These are phyloP conservation scores for Leishmania braziliensis DNA, from an alignment of 208 protist species.

Conservation along the genomic window DNA sequence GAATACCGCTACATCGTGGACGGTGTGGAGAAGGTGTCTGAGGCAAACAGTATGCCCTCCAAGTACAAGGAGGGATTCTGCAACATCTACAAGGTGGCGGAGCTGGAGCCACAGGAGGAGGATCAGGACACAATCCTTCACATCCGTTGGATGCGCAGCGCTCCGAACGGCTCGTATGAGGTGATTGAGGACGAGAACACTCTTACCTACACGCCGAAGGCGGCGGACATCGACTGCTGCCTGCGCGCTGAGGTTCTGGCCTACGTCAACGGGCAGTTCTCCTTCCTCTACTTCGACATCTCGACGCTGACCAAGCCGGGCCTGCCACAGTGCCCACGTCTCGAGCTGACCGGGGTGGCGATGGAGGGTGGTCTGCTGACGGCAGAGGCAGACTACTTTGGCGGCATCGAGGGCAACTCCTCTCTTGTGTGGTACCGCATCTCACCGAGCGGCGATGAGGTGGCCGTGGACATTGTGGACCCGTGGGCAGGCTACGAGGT, in stretches of 20 bases:
- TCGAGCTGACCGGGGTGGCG: constrained; percentile 82
- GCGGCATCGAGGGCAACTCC: constrained; percentile 88
- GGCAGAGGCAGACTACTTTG: constrained; percentile 85
- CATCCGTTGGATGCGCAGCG: constrained; percentile 92
- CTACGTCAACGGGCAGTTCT: constrained; percentile 89
- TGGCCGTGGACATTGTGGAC: constrained; percentile 65
- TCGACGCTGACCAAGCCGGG: constrained; percentile 81
- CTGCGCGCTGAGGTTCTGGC: constrained; percentile 89
- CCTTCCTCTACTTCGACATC: constrained; percentile 92
- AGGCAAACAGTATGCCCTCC: constrained; percentile 78
- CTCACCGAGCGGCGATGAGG: constrained; percentile 62
- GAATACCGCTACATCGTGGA: constrained; percentile 95
- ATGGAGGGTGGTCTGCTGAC: constrained; percentile 80
- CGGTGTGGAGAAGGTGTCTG: constrained; percentile 88
- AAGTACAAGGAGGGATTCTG: constrained; percentile 89
- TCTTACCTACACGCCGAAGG: constrained; percentile 74
- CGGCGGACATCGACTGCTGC: constrained; percentile 82
- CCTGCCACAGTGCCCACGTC: constrained; percentile 73
- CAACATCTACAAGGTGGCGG: constrained; percentile 86
- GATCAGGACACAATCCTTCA: constrained; percentile 89
- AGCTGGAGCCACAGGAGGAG: constrained; percentile 70
- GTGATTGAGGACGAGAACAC: constrained; percentile 90
- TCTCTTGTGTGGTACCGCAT: constrained; percentile 88
- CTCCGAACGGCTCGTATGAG: constrained; percentile 69
- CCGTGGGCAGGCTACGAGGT: constrained; percentile 87